Base-by-base conservation (phyloP, 495 filamentous ascomycete species). In the Aspergillus campestris region DNA sequence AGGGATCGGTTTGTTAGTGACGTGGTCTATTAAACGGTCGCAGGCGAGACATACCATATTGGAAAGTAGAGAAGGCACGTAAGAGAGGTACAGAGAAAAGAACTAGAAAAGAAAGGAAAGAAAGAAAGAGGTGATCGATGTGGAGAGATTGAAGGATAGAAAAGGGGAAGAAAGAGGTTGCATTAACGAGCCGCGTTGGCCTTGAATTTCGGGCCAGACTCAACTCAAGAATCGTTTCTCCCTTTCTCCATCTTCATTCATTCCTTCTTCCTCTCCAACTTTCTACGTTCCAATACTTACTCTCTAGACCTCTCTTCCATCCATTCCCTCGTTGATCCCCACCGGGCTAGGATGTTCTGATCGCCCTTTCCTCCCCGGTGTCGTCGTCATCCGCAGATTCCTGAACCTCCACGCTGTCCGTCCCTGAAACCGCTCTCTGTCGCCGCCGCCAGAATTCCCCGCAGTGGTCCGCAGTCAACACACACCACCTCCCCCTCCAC, bases 391-490 rank as follows among this genome's bases (percentile, higher is more conserved):
- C 43, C 50, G 41, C 44, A 45, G 55, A 24, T 24, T 24, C 18
- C 18, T 24, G 18, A 24, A 24, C 2, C 18, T 24, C 18, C 18
- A 24, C 18, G 18, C 18, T 24, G 18, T 24, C 18, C 49, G 53
- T 46, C 67, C 60, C 60, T 59, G 61, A 61, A 63, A 51, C 61
- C 58, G 42, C 39, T 42, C 39, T 42, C 42, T 44, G 34, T 49
- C 34, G 47, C 45, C 48, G 48, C 45, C 46, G 18, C 18, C 18
- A 2, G 1, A 42, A 60, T 62, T 58, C 61, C 64, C 67, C 67
- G 66, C 66, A 67, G 63, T 65, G 55, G 51, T 53, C 59, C 38
- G 42, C 57, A 51, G 51, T 45, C 41, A 44, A 47, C 34, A 48
- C 57, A 51, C 46, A 59, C 44, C 53, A 53, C 44, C 31, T 45